Evolutionary conservation across 805 yeast genomes (phyloP).

Genomic region (Nakazawaea peltata): DNA sequence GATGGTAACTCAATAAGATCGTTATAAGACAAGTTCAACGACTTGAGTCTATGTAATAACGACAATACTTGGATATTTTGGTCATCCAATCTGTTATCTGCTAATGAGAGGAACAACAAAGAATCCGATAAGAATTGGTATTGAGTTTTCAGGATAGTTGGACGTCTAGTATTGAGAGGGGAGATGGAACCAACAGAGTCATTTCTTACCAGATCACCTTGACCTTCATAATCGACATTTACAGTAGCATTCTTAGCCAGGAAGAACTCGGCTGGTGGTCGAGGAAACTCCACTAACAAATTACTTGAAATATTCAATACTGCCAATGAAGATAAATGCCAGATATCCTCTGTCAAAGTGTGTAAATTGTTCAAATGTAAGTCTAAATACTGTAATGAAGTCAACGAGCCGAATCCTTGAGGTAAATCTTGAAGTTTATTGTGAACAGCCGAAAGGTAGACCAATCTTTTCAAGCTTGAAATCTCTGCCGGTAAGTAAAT

Average conservation of each 20-base stretch:
- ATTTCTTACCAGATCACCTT: constrained; percentile 7
- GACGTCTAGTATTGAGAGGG: constrained; percentile 14
- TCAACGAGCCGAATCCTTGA: constrained; percentile 48
- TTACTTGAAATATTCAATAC: constrained; percentile 69
- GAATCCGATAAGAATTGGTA: constrained; percentile 13
- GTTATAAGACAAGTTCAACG: constrained; percentile 76
- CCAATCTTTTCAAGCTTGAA: constrained; percentile 47
- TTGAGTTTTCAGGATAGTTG: background rate
- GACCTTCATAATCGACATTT: constrained; percentile 3
- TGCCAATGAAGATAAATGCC: constrained; percentile 51
- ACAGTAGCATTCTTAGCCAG: constrained; percentile 8
- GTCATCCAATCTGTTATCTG: constrained; percentile 81
- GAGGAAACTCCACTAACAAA: constrained; percentile 52
- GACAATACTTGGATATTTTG: constrained; percentile 65
- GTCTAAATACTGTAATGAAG: constrained; percentile 59
- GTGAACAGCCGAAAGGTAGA: constrained; percentile 59
- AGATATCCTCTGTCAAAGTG: constrained; percentile 55
- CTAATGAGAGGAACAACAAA: constrained; percentile 51
- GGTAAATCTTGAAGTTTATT: constrained; percentile 76
- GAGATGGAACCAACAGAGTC: constrained; percentile 6
- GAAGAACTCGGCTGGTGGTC: constrained; percentile 28
- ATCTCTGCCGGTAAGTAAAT: constrained; percentile 68
- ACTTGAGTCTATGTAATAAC: constrained; percentile 45
- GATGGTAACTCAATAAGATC: constrained; percentile 74
- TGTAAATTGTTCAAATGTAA: constrained; percentile 80